Evolutionary conservation across 2,329 filamentous ascomycete genomes (phyloP).

Genomic region (Aspergillus puulaauensis): DNA sequence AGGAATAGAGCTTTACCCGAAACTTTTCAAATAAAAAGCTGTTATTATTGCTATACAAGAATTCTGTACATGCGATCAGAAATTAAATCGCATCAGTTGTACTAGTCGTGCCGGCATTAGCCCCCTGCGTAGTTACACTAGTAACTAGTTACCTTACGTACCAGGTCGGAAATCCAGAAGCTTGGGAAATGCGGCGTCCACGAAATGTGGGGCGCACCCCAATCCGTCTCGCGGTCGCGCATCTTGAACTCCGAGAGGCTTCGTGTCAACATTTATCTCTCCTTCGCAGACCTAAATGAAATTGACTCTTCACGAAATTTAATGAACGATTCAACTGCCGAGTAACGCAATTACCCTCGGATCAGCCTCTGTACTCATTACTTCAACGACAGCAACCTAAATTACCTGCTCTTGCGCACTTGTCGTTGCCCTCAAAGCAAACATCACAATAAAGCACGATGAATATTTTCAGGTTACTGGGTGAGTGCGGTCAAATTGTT

Average conservation of each 20-base stretch:
- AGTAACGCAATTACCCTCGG: not conserved
- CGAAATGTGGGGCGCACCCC: conserved; percentile 13
- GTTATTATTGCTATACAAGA: too few relatives aligned
- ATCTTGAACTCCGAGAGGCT: conserved; percentile 28
- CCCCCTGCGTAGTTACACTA: not conserved
- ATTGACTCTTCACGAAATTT: not conserved
- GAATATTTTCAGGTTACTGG: conserved; percentile 70
- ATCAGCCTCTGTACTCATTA: not conserved
- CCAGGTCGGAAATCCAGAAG: not conserved
- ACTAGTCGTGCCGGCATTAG: too few relatives aligned
- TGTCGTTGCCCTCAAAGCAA: not conserved
- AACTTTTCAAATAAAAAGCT: too few relatives aligned
- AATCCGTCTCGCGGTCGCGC: conserved; percentile 15
- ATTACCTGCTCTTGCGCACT: not conserved
- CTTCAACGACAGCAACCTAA: not conserved
- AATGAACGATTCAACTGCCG: not conserved
- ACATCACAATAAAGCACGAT: conserved; percentile 45
- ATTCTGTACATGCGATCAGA: too few relatives aligned
- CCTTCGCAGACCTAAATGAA: not conserved
- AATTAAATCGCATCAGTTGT: too few relatives aligned
- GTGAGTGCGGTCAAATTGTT: conserved; percentile 40
- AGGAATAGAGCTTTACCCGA: too few relatives aligned
- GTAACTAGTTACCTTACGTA: not conserved
- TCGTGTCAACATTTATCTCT: conserved; percentile 39
- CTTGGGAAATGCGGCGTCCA: not conserved